phyloP scores from a whole-genome alignment of 2,329 filamentous ascomycete species.

The Claviceps sp. region DNA sequence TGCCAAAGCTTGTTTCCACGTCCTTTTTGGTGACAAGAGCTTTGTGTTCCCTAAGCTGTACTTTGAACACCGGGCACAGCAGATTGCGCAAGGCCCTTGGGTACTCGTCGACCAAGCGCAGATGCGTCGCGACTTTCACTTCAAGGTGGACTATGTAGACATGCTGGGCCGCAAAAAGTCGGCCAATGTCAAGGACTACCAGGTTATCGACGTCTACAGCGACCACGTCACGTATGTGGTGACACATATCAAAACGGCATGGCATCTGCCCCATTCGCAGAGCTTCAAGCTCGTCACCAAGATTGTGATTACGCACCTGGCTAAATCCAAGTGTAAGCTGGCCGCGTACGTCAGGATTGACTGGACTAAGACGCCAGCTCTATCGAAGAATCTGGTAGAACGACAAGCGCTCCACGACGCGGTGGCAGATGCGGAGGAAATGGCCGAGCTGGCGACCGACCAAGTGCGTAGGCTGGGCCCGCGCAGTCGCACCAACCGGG shows the following conservation, averaged over 20 bases:
- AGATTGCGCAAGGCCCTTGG: constrained; percentile 83
- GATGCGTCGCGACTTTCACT: constrained; percentile 67
- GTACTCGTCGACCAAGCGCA: constrained; percentile 52
- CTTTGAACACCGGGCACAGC: constrained; percentile 64
- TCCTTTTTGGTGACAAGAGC: constrained; percentile 92
- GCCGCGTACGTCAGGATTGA: constrained; percentile 79
- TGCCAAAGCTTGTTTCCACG: constrained; percentile 88
- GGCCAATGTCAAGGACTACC: constrained; percentile 61
- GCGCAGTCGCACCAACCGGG: constrained; percentile 61
- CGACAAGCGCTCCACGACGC: constrained; percentile 64
- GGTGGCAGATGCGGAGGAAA: constrained; percentile 56
- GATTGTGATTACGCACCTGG: constrained; percentile 83
- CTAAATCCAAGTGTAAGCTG: constrained; percentile 85
- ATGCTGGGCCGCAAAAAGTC: constrained; percentile 49
- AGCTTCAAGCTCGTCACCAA: constrained; percentile 77
- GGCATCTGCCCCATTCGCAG: constrained; percentile 73
- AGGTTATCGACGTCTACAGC: constrained; percentile 71
- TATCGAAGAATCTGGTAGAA: constrained; percentile 49
- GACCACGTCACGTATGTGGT: constrained; percentile 61
- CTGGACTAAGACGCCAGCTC: constrained; percentile 58
- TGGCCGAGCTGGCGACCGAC: constrained; percentile 63
- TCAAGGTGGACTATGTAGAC: constrained; percentile 56
- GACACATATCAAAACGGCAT: constrained; percentile 49
- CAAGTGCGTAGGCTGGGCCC: constrained; percentile 63
- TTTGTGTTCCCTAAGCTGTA: constrained; percentile 88